These are phyloP conservation scores for Parathielavia hyrcaniae DNA, from an alignment of 495 filamentous ascomycete species.

Conservation along the genomic window DNA sequence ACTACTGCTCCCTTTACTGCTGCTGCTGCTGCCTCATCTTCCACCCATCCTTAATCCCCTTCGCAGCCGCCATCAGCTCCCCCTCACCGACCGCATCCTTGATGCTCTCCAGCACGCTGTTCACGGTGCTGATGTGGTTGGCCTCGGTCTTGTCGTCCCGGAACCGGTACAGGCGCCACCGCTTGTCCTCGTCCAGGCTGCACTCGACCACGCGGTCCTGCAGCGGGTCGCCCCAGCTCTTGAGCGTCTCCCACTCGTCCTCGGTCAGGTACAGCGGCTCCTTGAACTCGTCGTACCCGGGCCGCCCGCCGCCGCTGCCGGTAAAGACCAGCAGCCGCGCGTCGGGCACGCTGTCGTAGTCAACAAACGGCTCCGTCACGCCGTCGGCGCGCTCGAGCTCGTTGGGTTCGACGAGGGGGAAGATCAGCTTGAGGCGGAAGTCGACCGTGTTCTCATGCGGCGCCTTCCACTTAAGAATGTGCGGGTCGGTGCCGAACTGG, in stretches of 20 bases:
- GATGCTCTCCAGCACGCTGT: conserved; percentile 78
- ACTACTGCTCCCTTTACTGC: conserved; percentile 11
- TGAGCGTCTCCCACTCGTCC: conserved; percentile 77
- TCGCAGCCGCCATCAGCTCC: conserved; percentile 52
- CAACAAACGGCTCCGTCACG: conserved; percentile 46
- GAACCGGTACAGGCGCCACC: conserved; percentile 82
- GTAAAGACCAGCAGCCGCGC: conserved; percentile 42
- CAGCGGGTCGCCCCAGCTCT: conserved; percentile 59
- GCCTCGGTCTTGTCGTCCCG: conserved; percentile 86
- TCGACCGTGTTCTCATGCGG: conserved; percentile 88
- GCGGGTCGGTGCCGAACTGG: conserved; percentile 78
- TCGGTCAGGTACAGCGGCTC: conserved; percentile 60
- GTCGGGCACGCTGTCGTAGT: conserved; percentile 50
- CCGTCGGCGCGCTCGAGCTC: conserved; percentile 59
- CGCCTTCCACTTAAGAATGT: conserved; percentile 97
- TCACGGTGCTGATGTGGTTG: conserved; percentile 76
- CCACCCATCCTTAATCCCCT: conserved; percentile 64
- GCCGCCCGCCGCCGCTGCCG: conserved; percentile 47
- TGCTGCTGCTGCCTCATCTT: conserved; percentile 45
- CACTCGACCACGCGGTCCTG: conserved; percentile 87
- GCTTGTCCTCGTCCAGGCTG: conserved; percentile 59
- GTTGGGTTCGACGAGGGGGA: conserved; percentile 65
- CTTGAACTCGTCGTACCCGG: conserved; percentile 53
- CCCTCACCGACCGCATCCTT: conserved; percentile 59
- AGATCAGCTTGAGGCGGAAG: conserved; percentile 72